These are phyloP conservation scores for Musa beccarii DNA, from an alignment of 176 grass and related monocot genomes.

Conservation along the genomic window DNA sequence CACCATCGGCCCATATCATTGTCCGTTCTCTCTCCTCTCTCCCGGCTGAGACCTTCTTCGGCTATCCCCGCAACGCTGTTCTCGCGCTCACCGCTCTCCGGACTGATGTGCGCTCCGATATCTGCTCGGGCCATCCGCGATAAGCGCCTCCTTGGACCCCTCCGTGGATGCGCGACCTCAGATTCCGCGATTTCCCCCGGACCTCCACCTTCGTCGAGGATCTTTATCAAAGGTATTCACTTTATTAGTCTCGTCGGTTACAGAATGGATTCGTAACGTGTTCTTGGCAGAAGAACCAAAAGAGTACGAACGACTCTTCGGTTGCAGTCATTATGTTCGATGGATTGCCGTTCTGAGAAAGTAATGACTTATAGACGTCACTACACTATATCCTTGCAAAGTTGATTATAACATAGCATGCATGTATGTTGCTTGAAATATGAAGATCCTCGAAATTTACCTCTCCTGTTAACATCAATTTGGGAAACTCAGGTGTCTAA, in stretches of 20 bases:
- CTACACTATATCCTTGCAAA: no score
- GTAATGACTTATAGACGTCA: not conserved
- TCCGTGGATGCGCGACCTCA: not conserved
- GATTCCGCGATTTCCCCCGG: not conserved
- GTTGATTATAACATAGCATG: no score
- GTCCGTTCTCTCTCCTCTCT: not conserved
- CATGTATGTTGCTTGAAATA: no score
- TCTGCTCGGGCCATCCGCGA: not conserved
- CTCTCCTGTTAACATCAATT: no score
- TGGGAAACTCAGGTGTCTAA: no score
- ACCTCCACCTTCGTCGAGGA: not conserved
- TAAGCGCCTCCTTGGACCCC: not conserved
- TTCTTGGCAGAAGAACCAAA: not conserved
- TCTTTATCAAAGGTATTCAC: constrained; percentile 9
- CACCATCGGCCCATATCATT: not conserved
- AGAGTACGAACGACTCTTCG: not conserved
- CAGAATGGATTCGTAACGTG: not conserved
- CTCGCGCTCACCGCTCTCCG: no score
- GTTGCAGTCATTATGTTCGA: not conserved
- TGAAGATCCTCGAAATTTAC: no score
- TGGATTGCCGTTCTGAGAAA: not conserved
- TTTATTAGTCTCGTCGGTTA: not conserved
- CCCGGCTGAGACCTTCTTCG: not conserved
- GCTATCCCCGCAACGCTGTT: no score
- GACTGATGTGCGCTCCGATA: not conserved